A percentile compares a stretch with the other conserved stretches of the same genome.
Evolutionary conservation across 345 rosid genomes (phyloP).

Genomic region (Camelina hispida): DNA sequence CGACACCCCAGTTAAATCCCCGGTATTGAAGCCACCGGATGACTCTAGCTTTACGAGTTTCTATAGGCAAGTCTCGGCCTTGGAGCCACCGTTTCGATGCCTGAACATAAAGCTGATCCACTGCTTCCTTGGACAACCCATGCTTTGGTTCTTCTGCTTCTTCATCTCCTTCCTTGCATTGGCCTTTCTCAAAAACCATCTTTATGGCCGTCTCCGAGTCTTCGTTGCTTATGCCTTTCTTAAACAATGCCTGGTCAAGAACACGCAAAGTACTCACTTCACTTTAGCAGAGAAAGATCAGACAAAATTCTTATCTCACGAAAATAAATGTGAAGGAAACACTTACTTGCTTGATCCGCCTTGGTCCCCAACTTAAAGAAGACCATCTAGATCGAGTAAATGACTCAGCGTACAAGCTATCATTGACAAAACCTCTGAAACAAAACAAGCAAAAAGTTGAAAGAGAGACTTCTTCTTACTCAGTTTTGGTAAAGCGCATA

Average conservation of each 20-base stretch:
- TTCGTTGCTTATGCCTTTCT: constrained; percentile 60
- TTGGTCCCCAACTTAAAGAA: constrained; percentile 87
- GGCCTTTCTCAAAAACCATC: constrained; percentile 59
- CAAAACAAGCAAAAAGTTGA: constrained; percentile 8
- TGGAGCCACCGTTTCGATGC: constrained; percentile 76
- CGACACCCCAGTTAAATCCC: constrained; percentile 79
- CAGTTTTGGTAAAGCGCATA: constrained; percentile 17
- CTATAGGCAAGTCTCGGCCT: constrained; percentile 62
- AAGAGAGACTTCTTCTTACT: constrained; percentile 6
- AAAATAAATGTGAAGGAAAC: constrained; percentile 3
- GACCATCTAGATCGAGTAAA: constrained; percentile 82
- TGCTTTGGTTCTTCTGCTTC: constrained; percentile 55
- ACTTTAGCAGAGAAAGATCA: not conserved
- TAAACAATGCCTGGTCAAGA: constrained; percentile 61
- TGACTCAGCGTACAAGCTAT: constrained; percentile 76
- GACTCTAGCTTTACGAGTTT: constrained; percentile 75
- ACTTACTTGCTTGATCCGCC: constrained; percentile 81
- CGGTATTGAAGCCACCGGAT: constrained; percentile 93
- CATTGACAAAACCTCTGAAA: constrained; percentile 79
- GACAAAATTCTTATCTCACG: not conserved
- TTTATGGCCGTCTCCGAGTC: constrained; percentile 75
- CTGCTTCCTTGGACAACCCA: constrained; percentile 63
- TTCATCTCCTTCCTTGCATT: constrained; percentile 43
- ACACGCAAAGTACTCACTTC: constrained; percentile 3
- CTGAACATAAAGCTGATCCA: constrained; percentile 71